Evolutionary conservation across 129 eudicot genomes (phyloP), one percentile per base, ranked within the genome.

Genomic region (Gnaphalium uliginosum): DNA sequence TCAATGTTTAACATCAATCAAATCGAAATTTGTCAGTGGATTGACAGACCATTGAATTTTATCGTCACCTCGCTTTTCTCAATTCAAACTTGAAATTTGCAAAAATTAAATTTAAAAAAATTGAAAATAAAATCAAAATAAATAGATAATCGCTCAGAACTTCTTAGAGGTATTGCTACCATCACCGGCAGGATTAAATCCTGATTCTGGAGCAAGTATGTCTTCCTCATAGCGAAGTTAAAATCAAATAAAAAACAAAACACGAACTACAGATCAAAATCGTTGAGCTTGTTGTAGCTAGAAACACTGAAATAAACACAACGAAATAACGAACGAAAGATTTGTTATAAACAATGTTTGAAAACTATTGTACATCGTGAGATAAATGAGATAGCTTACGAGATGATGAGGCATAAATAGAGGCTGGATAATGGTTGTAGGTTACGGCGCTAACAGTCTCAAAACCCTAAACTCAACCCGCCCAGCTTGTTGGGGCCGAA

Each of bases 11-110:
- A 88, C 87, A 86, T 86, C 89, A 90, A 73, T 82, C 68, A 56
- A 58, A 46, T 4, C 53, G 53, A 46, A 46, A 46, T 27, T 46
- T 43, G 75, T 90, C 96, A 87, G 96, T 75, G 96, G 91, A 90
- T 90, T 90, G 96, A 86, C 91, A 90, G 89, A 90, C 93, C 83
- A 76, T 73, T 86, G 88, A 87, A 83, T 85, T 85, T 46, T 83
- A 83, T 89, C 92, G 81, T 89, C 92, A 85, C 86, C 35, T 89
- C 90, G 92, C 87, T 14, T 68, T 22, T 1, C 0, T 10, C 3
- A 17, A 9, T 10, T 11, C 33, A 30, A 30, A 30, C 0, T 6
- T 30, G 0, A 73, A 22, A 4, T 13, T 7, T 53, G 1, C 4
- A 0, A 4, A n/a, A 9, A 72, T 19, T n/a, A 56, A 6, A 6